Conservation (phyloP, 2,329 filamentous ascomycete species). For the Fusarium sp. region DNA sequence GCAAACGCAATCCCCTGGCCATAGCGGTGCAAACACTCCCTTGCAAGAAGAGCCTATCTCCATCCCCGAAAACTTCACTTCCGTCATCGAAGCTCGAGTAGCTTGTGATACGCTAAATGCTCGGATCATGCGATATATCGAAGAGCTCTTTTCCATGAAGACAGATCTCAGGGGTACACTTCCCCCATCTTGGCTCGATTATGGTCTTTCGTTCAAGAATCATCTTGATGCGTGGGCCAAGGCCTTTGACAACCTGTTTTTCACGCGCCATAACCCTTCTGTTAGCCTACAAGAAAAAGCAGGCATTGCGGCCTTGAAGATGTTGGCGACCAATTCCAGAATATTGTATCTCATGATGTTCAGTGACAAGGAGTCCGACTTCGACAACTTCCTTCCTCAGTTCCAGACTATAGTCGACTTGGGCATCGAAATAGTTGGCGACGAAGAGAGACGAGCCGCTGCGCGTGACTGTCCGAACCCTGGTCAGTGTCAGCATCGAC, state of each 20-base stretch:
- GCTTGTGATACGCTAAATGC: conserved; percentile 68
- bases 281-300: conserved; percentile 67
- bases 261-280: conserved; percentile 60
- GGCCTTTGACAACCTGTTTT: conserved; percentile 68
- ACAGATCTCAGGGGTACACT: conserved; percentile 66
- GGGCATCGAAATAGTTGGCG: conserved; percentile 69
- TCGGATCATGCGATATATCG: conserved; percentile 68
- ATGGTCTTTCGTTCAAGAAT: conserved; percentile 60
- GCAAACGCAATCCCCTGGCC: conserved; percentile 56
- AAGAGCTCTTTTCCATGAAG: conserved; percentile 61
- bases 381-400: conserved; percentile 64
- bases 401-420: conserved; percentile 68
- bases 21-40: conserved; percentile 56
- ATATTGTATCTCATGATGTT: conserved; percentile 72
- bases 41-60: conserved; percentile 45
- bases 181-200: conserved; percentile 60
- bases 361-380: conserved; percentile 67
- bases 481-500: conserved; percentile 56
- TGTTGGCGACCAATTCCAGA: conserved; percentile 69
- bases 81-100: conserved; percentile 65
- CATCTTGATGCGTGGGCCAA: conserved; percentile 66
- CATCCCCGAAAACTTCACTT: conserved; percentile 56
- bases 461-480: conserved; percentile 59
- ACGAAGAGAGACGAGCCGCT: conserved; percentile 65
- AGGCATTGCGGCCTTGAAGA: conserved; percentile 70